Evolutionary conservation across 1,284 basidiomycete genomes (phyloP).

Genomic region (Malassezia equina): DNA sequence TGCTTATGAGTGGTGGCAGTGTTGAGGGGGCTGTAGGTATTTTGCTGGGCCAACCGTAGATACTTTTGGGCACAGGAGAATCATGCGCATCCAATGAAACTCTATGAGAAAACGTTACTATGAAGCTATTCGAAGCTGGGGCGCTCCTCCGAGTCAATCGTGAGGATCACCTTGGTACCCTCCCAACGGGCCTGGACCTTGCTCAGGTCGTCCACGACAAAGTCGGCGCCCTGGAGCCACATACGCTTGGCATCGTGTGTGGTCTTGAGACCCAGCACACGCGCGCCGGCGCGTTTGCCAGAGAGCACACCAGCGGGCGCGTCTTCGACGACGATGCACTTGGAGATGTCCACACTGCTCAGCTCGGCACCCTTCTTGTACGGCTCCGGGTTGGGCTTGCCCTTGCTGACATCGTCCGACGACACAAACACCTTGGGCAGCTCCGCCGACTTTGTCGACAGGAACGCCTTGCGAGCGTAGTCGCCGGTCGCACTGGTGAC

Average conservation of each 20-base stretch:
- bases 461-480: conserved; percentile 40
- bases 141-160: conserved; percentile 29
- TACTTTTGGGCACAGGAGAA: not conserved
- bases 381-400: conserved; percentile 45
- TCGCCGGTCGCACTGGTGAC: conserved; percentile 46
- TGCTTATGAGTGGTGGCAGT: conserved; percentile 37
- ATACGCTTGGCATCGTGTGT: conserved; percentile 38
- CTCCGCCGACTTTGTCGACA: conserved; percentile 22
- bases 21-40: conserved; percentile 39
- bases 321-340: conserved; percentile 44
- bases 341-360: conserved; percentile 22
- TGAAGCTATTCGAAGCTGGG: conserved; percentile 2
- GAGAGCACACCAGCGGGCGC: conserved; percentile 40
- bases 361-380: conserved; percentile 40
- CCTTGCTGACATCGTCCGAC: conserved; percentile 32
- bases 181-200: conserved; percentile 39
- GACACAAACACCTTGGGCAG: conserved; percentile 38
- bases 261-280: conserved; percentile 36
- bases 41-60: conserved; percentile 20
- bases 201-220: conserved; percentile 37
- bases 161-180: conserved; percentile 25
- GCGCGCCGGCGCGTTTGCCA: conserved; percentile 38
- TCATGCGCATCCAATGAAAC: not conserved
- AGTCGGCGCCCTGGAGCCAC: conserved; percentile 36
- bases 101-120: not conserved